Base-by-base conservation (phyloP, 2,329 filamentous ascomycete genomes). In the Botrytis fragariae region DNA sequence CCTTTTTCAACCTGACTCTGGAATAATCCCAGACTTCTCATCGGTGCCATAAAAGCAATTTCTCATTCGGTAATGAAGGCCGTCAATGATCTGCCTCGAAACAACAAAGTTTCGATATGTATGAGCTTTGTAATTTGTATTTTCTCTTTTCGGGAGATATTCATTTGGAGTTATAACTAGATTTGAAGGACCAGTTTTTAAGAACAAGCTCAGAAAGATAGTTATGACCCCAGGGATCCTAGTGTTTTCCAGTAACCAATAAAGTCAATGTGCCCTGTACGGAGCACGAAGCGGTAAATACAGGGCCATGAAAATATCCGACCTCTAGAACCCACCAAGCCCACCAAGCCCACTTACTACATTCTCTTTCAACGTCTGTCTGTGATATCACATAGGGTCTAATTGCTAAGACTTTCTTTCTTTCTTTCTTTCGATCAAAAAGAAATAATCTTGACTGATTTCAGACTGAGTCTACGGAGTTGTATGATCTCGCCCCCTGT, bases 1-100 rank as follows among this genome's bases (percentile, higher is more conserved):
- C 64, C 29, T 57, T 57, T 45, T 71, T 37, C 29, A 45, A 35
- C 29, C 32, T 16, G 61, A 44, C 25, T 29, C 16, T 44, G 22
- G 12, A 22, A 44, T n/a, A 22, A 44, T 62, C 54, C 54, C 25
- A 51, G 63, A 48, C n/a, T 18, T 61, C 67, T 60, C 42, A 29
- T 71, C 39, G 44, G 9, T 62, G 59, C 32, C 8, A 48, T 2
- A 22, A 61, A 37, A 29, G 10, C 10, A n/a, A 48, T 64, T 22
- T 25, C 69, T 64, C 35, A 54, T 64, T 71, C 25, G 14, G 69
- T 64, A 25, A n/a, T 29, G 25, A 71, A 44, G 32, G 69, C 69
- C 69, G 69, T 44, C 45, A 51, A 72, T 72, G 45, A 72, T 72
- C 70, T 57, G 25, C 70, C 35, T 18, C 37, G 60, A 42, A 37